These are phyloP conservation scores for Rhexocercosporidium sp. DNA, from an alignment of 2,329 filamentous ascomycete species.

Conservation along the genomic window DNA sequence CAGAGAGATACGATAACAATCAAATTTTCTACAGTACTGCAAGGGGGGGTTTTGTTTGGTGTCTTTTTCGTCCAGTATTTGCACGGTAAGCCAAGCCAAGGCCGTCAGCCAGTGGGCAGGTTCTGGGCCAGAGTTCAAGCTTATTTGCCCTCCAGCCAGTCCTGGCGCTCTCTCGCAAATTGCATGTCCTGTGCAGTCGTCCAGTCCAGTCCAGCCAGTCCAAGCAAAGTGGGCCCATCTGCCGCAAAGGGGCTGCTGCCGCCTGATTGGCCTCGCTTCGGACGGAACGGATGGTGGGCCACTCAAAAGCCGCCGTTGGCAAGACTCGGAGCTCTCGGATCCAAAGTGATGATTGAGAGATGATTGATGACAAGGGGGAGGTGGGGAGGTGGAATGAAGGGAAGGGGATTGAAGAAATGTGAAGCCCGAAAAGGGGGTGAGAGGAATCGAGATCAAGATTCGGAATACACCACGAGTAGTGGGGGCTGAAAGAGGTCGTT, in stretches of 20 bases:
- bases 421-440: neutral
- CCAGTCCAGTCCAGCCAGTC: too few relatives aligned
- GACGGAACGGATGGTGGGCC: neutral
- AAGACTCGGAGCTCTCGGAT: slow-evolving; percentile 1
- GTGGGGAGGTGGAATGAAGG: too few relatives aligned
- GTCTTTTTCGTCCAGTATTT: too few relatives aligned
- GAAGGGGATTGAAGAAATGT: neutral
- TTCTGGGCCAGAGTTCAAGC: neutral
- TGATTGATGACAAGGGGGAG: neutral
- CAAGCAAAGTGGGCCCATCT: neutral
- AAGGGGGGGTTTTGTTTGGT: too few relatives aligned
- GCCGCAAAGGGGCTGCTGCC: neutral
- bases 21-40: neutral
- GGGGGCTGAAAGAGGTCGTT: neutral
- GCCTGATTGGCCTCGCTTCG: slow-evolving; percentile 1
- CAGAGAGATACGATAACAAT: too few relatives aligned
- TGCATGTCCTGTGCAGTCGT: too few relatives aligned
- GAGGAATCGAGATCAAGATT: neutral
- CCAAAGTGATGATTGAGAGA: too few relatives aligned
- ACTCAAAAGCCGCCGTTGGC: slow-evolving; percentile 5
- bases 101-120: too few relatives aligned
- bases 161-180: neutral
- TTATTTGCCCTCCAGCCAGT: too few relatives aligned
- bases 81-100: too few relatives aligned
- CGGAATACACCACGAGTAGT: neutral